Conservation (phyloP, 2,329 filamentous ascomycete genomes). For the Plenodomus lindquistii region DNA sequence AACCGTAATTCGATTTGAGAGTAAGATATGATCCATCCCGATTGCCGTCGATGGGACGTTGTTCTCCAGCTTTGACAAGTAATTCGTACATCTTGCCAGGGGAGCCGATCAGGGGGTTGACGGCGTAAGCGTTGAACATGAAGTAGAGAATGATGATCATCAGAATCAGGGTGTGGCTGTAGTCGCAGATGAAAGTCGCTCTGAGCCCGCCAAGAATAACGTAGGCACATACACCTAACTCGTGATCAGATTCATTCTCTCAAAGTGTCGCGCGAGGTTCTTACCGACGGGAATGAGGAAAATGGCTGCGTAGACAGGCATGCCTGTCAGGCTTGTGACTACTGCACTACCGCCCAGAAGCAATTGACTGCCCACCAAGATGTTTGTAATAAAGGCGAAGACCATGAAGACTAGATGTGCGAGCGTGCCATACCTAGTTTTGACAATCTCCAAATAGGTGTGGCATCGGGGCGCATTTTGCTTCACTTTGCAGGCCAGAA, state of each 20-base stretch:
- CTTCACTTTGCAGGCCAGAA: conserved; percentile 51
- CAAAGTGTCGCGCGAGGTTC: background rate
- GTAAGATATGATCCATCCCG: conserved; percentile 48
- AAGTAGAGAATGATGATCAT: conserved; percentile 53
- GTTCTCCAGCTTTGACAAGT: conserved; percentile 41
- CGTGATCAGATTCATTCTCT: conserved; percentile 5
- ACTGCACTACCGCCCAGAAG: conserved; percentile 51
- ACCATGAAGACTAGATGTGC: conserved; percentile 48
- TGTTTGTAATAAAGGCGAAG: conserved; percentile 49
- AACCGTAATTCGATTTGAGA: conserved; percentile 47
- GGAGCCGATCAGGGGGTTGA: conserved; percentile 45
- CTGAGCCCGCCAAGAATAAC: conserved; percentile 44
- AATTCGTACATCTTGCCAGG: conserved; percentile 48
- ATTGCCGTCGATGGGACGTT: conserved; percentile 46
- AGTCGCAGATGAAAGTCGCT: conserved; percentile 49
- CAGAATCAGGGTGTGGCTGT: conserved; percentile 47
- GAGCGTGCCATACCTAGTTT: conserved; percentile 44
- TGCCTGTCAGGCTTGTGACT: conserved; percentile 49
- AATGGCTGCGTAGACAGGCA: conserved; percentile 50
- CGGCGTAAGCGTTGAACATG: conserved; percentile 49
- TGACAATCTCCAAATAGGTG: conserved; percentile 49
- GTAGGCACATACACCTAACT: conserved; percentile 39
- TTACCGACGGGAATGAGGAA: conserved; percentile 49
- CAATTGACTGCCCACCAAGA: conserved; percentile 49
- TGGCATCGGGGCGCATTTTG: conserved; percentile 47